Evolutionary conservation across 192 early-diverging fungal genomes (phyloP).

Genomic region (Rhizoclosmatium sp.): DNA sequence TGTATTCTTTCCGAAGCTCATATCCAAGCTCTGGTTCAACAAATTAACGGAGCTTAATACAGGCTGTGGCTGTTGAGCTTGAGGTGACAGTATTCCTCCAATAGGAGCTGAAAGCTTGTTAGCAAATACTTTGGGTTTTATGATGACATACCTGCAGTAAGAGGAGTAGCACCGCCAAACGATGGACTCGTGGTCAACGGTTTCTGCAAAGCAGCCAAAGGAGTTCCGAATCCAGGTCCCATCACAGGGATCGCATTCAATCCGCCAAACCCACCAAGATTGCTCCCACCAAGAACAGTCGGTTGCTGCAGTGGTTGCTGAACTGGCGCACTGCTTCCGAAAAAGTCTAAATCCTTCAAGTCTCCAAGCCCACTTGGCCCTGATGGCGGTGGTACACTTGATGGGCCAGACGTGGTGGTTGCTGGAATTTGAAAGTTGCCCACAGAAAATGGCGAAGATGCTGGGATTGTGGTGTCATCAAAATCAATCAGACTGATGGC

Average conservation of each 20-base stretch:
- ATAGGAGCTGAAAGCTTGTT: neutral
- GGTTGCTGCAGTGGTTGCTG: neutral
- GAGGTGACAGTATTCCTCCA: neutral
- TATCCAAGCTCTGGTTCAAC: slow-evolving; percentile 23
- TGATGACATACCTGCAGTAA: neutral
- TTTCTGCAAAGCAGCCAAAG: neutral
- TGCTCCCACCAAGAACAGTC: neutral
- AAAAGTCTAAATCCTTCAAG: slow-evolving; percentile 48
- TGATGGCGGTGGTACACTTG: slow-evolving; percentile 10
- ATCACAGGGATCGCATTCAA: neutral
- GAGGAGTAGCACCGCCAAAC: neutral
- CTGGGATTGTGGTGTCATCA: slow-evolving; percentile 51
- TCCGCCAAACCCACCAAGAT: neutral
- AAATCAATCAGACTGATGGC: slow-evolving; percentile 63
- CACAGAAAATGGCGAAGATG: slow-evolving; percentile 17
- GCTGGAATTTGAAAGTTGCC: slow-evolving; percentile 16
- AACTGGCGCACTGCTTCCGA: slow-evolving; percentile 8
- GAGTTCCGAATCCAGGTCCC: neutral
- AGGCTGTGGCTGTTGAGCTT: neutral
- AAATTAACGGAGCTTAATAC: slow-evolving; percentile 18
- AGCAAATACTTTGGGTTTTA: neutral
- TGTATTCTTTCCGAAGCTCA: neutral
- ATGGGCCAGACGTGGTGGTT: neutral
- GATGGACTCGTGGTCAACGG: neutral
- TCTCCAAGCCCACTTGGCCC: slow-evolving; percentile 36